Evolutionary conservation across 1,284 basidiomycete genomes (phyloP).

Genomic region (Sphagnurus paluster): DNA sequence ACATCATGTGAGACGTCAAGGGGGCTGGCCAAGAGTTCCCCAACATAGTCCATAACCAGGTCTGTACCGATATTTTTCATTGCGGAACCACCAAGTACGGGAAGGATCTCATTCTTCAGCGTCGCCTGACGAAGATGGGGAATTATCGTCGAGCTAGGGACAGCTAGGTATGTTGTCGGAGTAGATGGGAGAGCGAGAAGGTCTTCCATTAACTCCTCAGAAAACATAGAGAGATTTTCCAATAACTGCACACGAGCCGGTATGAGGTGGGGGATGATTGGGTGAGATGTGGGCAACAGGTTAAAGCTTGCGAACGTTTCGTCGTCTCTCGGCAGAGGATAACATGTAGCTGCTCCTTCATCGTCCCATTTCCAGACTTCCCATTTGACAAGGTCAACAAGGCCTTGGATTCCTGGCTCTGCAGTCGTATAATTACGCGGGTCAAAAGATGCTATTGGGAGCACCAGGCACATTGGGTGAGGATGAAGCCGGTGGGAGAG

Average conservation of each 20-base stretch:
- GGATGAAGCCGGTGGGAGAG: constrained; percentile 74
- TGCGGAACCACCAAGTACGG: constrained; percentile 84
- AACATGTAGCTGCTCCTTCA: constrained; percentile 42
- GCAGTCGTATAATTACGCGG: constrained; percentile 61
- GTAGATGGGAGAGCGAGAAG: constrained; percentile 59
- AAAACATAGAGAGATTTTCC: constrained; percentile 79
- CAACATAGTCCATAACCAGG: constrained; percentile 78
- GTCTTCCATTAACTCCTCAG: constrained; percentile 75
- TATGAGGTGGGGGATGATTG: constrained; percentile 62
- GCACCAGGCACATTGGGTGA: constrained; percentile 68
- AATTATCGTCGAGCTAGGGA: constrained; percentile 53
- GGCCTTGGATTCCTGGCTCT: constrained; percentile 74
- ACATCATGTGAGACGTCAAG: constrained; percentile 54
- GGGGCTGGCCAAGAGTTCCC: constrained; percentile 80
- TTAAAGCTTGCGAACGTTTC: constrained; percentile 41
- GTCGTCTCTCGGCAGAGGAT: constrained; percentile 53
- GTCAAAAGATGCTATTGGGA: constrained; percentile 79
- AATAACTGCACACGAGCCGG: constrained; percentile 70
- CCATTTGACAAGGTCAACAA: constrained; percentile 83
- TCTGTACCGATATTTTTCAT: constrained; percentile 82
- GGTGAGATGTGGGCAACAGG: constrained; percentile 58
- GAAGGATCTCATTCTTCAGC: constrained; percentile 66
- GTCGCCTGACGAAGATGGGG: constrained; percentile 70
- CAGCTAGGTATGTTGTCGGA: constrained; percentile 61
- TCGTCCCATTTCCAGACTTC: constrained; percentile 72